A percentile compares a stretch with the other conserved stretches of the same genome.
Conservation (phyloP, 2,329 filamentous ascomycete species). For the Pseudogymnoascus verrucosus region DNA sequence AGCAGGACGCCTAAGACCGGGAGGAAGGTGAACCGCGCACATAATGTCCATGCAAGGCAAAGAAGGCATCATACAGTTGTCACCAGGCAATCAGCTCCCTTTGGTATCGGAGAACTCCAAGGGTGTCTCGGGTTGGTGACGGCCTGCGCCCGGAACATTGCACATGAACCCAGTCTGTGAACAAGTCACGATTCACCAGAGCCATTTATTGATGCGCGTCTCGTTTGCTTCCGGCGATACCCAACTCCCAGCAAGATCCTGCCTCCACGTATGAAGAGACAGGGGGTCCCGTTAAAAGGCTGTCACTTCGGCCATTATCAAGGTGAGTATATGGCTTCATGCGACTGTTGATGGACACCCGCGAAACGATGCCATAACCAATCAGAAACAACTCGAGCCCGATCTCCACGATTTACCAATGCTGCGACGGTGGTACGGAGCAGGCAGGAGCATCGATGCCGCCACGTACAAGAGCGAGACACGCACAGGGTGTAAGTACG, state of each 20-base stretch:
- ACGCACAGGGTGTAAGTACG: not conserved
- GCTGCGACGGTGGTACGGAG: not conserved
- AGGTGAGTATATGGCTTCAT: not conserved
- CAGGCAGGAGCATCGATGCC: not conserved
- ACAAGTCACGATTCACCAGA: slow-evolving; percentile 6
- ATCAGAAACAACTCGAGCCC: not conserved
- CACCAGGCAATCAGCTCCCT: not conserved
- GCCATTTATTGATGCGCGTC: slow-evolving; percentile 5
- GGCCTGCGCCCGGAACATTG: slow-evolving; percentile 3
- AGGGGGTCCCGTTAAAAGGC: not conserved
- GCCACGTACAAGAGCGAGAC: slow-evolving; percentile 1
- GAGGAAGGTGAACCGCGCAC: slow-evolving; percentile 2
- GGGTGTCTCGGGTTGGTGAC: slow-evolving; percentile 1
- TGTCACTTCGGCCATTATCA: slow-evolving; percentile 2
- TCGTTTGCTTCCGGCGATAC: slow-evolving; percentile 4
- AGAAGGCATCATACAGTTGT: slow-evolving; percentile 4
- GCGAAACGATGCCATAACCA: slow-evolving; percentile 6
- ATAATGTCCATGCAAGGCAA: slow-evolving; percentile 7
- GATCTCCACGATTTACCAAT: not conserved
- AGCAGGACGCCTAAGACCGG: not conserved
- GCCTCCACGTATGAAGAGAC: slow-evolving; percentile 2
- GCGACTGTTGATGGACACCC: not conserved
- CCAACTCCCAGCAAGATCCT: not conserved
- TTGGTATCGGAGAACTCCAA: not conserved
- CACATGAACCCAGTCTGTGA: slow-evolving; percentile 4